A percentile compares a stretch with the other conserved stretches of the same genome.
phyloP scores from a whole-genome alignment of 345 rosid species.

The Ceriops tagal region DNA sequence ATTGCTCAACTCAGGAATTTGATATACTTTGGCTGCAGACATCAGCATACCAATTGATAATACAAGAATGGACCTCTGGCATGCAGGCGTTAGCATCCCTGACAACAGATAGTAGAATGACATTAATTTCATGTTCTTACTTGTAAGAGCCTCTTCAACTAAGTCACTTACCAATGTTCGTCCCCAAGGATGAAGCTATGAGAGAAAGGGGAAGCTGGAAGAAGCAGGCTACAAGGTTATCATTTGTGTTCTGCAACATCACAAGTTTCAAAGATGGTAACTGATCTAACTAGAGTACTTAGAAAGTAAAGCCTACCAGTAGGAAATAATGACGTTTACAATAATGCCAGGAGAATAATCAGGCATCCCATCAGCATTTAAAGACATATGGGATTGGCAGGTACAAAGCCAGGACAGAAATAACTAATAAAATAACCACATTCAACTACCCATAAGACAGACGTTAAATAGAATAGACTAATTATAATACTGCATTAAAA shows the following conservation, averaged over 20 bases:
- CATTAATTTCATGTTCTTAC: constrained; percentile 9
- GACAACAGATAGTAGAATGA: constrained; percentile 17
- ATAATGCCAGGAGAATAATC: too few species aligned
- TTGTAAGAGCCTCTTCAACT: constrained; percentile 12
- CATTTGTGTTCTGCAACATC: constrained; percentile 60
- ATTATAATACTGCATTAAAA: too few species aligned
- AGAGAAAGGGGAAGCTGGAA: constrained; percentile 87
- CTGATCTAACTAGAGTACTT: not conserved
- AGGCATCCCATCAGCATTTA: not conserved
- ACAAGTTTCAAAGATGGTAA: not conserved
- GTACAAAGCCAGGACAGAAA: too few species aligned
- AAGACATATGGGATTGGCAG: too few species aligned
- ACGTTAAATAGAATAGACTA: too few species aligned
- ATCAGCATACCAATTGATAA: constrained; percentile 68
- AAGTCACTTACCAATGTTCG: constrained; percentile 49
- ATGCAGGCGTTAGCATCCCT: constrained; percentile 58
- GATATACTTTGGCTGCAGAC: constrained; percentile 72
- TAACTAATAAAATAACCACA: too few species aligned
- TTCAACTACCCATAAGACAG: too few species aligned
- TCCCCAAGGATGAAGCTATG: constrained; percentile 50
- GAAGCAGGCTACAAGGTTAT: constrained; percentile 52
- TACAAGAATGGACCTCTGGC: constrained; percentile 58
- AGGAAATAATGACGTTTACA: too few species aligned
- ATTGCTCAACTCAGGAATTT: constrained; percentile 51
- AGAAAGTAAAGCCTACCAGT: not conserved